A percentile compares a stretch with the other conserved stretches of the same genome.
Evolutionary conservation across 2,329 filamentous ascomycete species (phyloP).

Genomic region (Xylaria sp.): DNA sequence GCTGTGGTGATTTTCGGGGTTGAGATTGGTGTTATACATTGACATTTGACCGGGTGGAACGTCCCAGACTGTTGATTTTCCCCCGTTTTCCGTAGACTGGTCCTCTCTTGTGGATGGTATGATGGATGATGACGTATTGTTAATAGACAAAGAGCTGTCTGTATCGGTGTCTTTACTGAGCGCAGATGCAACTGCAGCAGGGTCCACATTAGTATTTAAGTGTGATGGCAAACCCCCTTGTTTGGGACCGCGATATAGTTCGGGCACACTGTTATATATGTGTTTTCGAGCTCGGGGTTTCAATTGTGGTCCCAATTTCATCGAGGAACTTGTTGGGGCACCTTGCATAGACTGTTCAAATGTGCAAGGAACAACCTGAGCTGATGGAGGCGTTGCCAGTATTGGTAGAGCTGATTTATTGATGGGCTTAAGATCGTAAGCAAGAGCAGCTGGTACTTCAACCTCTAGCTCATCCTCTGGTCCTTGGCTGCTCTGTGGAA

Average conservation of each 20-base stretch:
- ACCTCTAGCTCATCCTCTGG: slow-evolving; percentile 49
- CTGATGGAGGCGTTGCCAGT: slow-evolving; percentile 48
- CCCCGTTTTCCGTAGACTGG: slow-evolving; percentile 3
- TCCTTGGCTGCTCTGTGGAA: slow-evolving; percentile 44
- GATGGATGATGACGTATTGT: slow-evolving; percentile 41
- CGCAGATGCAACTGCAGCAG: not conserved
- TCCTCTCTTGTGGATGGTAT: slow-evolving; percentile 43
- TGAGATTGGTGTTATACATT: not conserved
- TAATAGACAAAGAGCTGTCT: slow-evolving; percentile 37
- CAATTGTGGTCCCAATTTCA: slow-evolving; percentile 13
- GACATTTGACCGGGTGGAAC: slow-evolving; percentile 12
- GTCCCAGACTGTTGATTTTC: slow-evolving; percentile 18
- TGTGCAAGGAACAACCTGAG: slow-evolving; percentile 48
- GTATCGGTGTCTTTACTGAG: slow-evolving; percentile 7
- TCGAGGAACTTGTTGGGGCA: slow-evolving; percentile 12
- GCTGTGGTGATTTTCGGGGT: slow-evolving; percentile 1
- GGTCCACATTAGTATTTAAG: slow-evolving; percentile 4
- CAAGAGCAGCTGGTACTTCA: slow-evolving; percentile 44
- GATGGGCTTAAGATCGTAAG: slow-evolving; percentile 36
- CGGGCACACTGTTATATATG: slow-evolving; percentile 31
- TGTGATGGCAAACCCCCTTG: slow-evolving; percentile 14
- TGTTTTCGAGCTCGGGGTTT: slow-evolving; percentile 18
- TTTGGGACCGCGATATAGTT: slow-evolving; percentile 38
- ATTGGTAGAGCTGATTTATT: slow-evolving; percentile 41
- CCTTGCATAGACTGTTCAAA: slow-evolving; percentile 36